Base-by-base conservation (phyloP, 176 grass and related monocot species). In the Zoysia pacifica region DNA sequence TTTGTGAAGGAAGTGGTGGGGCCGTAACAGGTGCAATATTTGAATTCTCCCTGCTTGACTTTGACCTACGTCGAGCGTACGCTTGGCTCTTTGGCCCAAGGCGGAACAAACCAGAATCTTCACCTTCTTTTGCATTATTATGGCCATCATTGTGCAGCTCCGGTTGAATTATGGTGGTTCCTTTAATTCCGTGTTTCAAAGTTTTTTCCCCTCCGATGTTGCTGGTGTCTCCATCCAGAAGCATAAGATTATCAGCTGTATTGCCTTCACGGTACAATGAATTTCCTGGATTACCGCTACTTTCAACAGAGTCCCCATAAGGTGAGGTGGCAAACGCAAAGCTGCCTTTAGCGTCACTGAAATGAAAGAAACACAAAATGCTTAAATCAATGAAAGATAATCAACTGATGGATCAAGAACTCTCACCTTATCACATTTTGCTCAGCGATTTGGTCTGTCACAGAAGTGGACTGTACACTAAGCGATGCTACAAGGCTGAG, bases 391-490 rank as follows among this genome's bases (percentile, higher is more conserved):
- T 48, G 46, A 70, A 81, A 77, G 40, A 77, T 51, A 14, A 68
- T 78, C 62, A 84, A 72, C 81, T 74, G 37, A 48, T 43, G 81
- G 50, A 51, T 63, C 45, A 76, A 11, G 38, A 85, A 79, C 69
- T 77, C 49, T 78, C 84, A 96, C 87, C 89, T 92, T 85, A 87
- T 96, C 62, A 88, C 83, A 90, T 96, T 88, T 90, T 85, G 84
- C 49, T 91, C 84, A 15, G 76, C 83, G 76, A 83, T 81, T 81
- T 90, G 93, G 72, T 93, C 93, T 63, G 87, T 91, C 62, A 91
- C 84, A 74, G 96, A 99, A 79, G 96, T 99, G 67, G 96, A 99
- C 48, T 99, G 93, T 78, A 99, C 86, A 84, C 97, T 96, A 3
- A 93, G 56, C 38, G 93, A 93, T 70, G 86, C 88, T 87, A 89